Conservation (phyloP, 1,284 basidiomycete species). For the Xerocomus minutiporus region DNA sequence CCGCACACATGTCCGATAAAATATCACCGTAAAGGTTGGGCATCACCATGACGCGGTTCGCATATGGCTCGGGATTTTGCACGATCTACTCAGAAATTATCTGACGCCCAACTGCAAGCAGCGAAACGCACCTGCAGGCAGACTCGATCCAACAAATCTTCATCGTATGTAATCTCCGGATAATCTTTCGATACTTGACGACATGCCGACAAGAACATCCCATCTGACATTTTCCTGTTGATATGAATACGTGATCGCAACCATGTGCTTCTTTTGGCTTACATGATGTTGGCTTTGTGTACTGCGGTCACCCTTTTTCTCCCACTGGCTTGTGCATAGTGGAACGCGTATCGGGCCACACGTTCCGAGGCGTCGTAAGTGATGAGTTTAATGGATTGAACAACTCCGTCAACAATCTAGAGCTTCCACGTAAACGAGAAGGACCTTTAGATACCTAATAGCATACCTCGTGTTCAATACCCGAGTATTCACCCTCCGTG, state of each 20-base stretch:
- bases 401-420: conserved; percentile 92
- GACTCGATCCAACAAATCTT: conserved; percentile 95
- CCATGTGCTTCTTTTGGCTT: conserved; percentile 25
- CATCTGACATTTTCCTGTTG: conserved; percentile 96
- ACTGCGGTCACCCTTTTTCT: conserved; percentile 96
- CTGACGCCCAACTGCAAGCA: conserved; percentile 1
- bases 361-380: conserved; percentile 99
- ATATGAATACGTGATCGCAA: conserved; percentile 12
- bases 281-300: conserved; percentile 99
- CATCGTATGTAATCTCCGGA: conserved; percentile 92
- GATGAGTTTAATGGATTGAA: conserved; percentile 99
- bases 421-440: conserved; percentile 12
- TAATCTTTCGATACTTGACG: conserved; percentile 95
- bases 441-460: background rate
- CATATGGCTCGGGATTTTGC: conserved; percentile 90
- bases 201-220: conserved; percentile 98
- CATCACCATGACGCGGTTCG: conserved; percentile 99
- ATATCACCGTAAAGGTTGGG: conserved; percentile 99
- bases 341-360: conserved; percentile 97
- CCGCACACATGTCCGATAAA: conserved; percentile 98
- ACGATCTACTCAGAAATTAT: conserved; percentile 55
- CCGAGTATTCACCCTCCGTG: conserved; percentile 99
- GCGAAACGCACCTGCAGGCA: conserved; percentile 72
- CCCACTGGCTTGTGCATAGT: conserved; percentile 88
- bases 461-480: conserved; percentile 92